phyloP scores from a whole-genome alignment of 371 early-diverging fungal species.

The Mortierella sp. region DNA sequence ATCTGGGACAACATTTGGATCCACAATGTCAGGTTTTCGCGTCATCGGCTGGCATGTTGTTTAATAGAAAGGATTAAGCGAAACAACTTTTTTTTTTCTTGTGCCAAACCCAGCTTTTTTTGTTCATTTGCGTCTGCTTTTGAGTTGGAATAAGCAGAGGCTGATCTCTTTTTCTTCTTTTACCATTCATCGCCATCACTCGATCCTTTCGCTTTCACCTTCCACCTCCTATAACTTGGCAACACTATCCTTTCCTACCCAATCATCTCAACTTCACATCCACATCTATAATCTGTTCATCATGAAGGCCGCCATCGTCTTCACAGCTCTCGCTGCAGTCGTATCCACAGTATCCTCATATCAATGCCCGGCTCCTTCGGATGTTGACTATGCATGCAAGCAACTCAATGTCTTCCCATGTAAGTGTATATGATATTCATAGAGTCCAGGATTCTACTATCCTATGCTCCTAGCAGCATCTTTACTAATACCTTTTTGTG shows the following conservation, averaged over 20 bases:
- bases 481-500: too few species aligned
- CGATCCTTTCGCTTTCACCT: too few species aligned
- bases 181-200: not conserved
- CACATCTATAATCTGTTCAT: not conserved
- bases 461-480: not conserved
- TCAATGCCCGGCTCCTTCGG: conserved; percentile 14
- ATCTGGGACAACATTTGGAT: not conserved
- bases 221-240: not conserved
- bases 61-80: too few species aligned
- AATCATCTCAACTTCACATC: not conserved
- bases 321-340: conserved; percentile 16
- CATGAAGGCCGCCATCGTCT: not conserved
- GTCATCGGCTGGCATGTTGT: not conserved
- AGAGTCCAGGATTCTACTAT: too few species aligned
- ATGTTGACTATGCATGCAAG: conserved; percentile 9
- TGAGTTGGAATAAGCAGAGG: not conserved
- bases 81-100: not conserved
- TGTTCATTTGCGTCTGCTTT: not conserved
- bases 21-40: not conserved
- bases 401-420: conserved; percentile 28
- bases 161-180: not conserved
- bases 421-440: conserved; percentile 17
- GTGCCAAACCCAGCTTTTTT: not conserved
- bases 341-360: conserved; percentile 27
- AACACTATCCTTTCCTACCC: not conserved